These are phyloP conservation scores for Ophiostoma quercus DNA, from an alignment of 2,329 filamentous ascomycete genomes.

Conservation along the genomic window DNA sequence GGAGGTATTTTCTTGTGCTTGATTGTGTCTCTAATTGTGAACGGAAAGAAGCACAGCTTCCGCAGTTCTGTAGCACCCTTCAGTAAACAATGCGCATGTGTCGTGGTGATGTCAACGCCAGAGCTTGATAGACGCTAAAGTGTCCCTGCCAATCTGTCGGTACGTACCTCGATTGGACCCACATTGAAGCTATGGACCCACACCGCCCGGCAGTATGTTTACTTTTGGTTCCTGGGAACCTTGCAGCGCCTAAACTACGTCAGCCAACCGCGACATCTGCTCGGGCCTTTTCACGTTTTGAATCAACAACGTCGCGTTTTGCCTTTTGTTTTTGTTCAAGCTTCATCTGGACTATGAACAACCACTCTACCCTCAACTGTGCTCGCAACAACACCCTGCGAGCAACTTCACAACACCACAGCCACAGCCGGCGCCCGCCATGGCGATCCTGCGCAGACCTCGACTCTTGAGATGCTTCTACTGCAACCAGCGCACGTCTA, in stretches of 20 bases:
- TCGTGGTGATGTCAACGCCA: not conserved
- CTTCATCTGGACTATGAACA: not conserved
- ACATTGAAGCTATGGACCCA: not conserved
- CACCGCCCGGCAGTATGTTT: conserved; percentile 29
- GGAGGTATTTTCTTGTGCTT: not conserved
- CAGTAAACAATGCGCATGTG: not conserved
- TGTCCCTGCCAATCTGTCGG: not conserved
- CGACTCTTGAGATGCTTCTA: conserved; percentile 70
- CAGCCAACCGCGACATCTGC: conserved; percentile 6
- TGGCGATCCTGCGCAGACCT: conserved; percentile 41
- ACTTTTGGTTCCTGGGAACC: not conserved
- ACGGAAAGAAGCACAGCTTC: not conserved
- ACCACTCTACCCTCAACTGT: not conserved
- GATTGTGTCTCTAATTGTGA: not conserved
- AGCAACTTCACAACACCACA: not conserved
- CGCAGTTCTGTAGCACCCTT: not conserved
- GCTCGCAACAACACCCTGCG: not conserved
- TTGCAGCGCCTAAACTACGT: not conserved
- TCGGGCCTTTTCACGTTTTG: not conserved
- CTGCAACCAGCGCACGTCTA: conserved; percentile 64
- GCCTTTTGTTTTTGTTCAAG: not conserved
- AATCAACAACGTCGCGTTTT: not conserved
- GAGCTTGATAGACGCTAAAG: conserved; percentile 12
- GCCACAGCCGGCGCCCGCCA: conserved; percentile 28
- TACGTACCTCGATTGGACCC: not conserved